These are phyloP conservation scores for Sideroxylon spinosum DNA, from an alignment of 179 eudicot species.

Conservation along the genomic window DNA sequence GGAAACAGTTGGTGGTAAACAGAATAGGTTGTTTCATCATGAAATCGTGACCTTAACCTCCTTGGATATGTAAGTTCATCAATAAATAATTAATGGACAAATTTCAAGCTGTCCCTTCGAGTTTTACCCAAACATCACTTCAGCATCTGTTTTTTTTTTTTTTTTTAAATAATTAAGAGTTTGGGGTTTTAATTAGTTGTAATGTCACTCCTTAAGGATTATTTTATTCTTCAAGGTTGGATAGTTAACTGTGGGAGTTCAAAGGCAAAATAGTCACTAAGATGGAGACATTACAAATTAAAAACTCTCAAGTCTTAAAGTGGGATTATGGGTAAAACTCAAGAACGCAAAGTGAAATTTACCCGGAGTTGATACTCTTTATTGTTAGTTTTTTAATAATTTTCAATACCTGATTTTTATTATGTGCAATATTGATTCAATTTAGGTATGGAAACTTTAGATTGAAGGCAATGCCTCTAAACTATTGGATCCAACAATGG, in stretches of 20 bases:
- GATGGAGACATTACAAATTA: no score
- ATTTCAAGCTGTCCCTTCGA: no score
- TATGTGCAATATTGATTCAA: no score
- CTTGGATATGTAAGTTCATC: constrained; percentile 14
- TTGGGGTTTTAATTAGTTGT: no score
- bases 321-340: no score
- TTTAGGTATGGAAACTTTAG: constrained; percentile 27
- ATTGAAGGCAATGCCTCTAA: constrained; percentile 10
- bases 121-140: no score
- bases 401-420: not conserved
- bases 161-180: not conserved
- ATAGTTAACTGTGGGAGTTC: no score
- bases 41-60: constrained; percentile 2
- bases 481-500: constrained; percentile 13
- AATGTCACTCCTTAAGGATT: no score
- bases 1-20: constrained; percentile 11
- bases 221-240: no score
- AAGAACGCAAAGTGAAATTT: no score
- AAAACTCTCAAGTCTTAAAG: no score
- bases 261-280: no score
- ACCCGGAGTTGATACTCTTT: not conserved
- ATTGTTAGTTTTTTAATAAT: not conserved
- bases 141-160: not conserved
- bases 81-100: not conserved
- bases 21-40: constrained; percentile 3